Conservation (phyloP, 805 yeast species). For the Jamesozyma piceae region DNA sequence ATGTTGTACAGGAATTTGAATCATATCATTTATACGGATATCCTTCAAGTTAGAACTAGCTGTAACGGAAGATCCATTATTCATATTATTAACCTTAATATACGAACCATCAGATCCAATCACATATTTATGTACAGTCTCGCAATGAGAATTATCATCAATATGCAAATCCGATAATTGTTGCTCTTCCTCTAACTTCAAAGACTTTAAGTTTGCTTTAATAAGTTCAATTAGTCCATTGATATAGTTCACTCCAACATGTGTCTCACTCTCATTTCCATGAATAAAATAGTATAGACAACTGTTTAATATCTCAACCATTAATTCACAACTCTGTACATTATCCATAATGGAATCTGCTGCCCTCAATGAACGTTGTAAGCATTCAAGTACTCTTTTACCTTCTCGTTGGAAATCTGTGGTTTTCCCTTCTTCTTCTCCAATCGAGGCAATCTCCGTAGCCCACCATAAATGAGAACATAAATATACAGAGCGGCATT, state of each 20-base stretch:
- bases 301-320: constrained; percentile 81
- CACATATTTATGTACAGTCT: constrained; percentile 4
- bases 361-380: constrained; percentile 77
- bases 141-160: neutral
- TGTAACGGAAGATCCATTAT: constrained; percentile 12
- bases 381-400: constrained; percentile 80
- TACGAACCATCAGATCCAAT: constrained; percentile 26
- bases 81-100: constrained; percentile 10
- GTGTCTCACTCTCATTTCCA: constrained; percentile 14
- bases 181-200: constrained; percentile 31
- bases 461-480: constrained; percentile 96
- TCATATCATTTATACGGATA: constrained; percentile 23
- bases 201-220: constrained; percentile 42
- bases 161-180: constrained; percentile 8
- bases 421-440: constrained; percentile 38
- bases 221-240: constrained; percentile 82
- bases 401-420: constrained; percentile 38
- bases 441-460: constrained; percentile 44
- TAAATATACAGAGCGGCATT: constrained; percentile 75
- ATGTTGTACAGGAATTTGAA: constrained; percentile 33
- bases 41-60: constrained; percentile 27
- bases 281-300: constrained; percentile 71
- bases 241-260: constrained; percentile 64
- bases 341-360: constrained; percentile 91
- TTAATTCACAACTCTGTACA: constrained; percentile 56